Percentiles rank a stretch among this genome's conserved stretches.
These are phyloP conservation scores for Ustulina deusta DNA, from an alignment of 2,329 filamentous ascomycete genomes.

Conservation along the genomic window DNA sequence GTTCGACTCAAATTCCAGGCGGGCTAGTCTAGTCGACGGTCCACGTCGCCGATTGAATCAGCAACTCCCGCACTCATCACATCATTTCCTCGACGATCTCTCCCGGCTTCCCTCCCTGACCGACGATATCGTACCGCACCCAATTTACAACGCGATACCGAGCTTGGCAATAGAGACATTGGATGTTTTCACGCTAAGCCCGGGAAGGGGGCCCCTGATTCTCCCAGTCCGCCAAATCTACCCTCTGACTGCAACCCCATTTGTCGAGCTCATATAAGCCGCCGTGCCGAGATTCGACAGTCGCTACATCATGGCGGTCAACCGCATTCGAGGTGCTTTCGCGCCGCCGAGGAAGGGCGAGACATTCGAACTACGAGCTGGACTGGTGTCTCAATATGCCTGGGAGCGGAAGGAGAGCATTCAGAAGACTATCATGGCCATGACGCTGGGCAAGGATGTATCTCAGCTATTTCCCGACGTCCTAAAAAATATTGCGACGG, in stretches of 20 bases:
- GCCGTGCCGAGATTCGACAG: conserved; percentile 30
- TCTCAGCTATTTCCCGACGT: conserved; percentile 97
- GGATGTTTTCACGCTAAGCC: conserved; percentile 47
- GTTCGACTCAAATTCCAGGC: too few relatives aligned
- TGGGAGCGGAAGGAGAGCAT: conserved; percentile 99
- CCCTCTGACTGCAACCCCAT: conserved; percentile 23
- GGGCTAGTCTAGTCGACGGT: conserved; percentile 1
- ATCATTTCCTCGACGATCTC: conserved; percentile 9
- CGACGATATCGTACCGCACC: not conserved
- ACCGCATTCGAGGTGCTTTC: conserved; percentile 94
- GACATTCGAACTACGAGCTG: conserved; percentile 95
- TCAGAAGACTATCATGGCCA: conserved; percentile 99
- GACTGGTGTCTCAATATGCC: conserved; percentile 97
- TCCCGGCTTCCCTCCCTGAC: not conserved
- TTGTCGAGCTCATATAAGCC: conserved; percentile 4
- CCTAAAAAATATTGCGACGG: conserved; percentile 97
- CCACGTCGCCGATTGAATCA: conserved; percentile 31
- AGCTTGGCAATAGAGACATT: conserved; percentile 17
- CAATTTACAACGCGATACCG: not conserved
- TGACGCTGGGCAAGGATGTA: conserved; percentile 98
- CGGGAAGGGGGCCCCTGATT: conserved; percentile 46
- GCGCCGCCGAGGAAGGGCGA: conserved; percentile 94
- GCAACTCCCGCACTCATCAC: conserved; percentile 12
- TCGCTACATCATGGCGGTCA: conserved; percentile 82
- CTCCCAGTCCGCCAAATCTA: conserved; percentile 35